Evolutionary conservation across 2,329 filamentous ascomycete species (phyloP), one percentile per base, ranked within the genome.

Genomic region (Claviceps citrina): DNA sequence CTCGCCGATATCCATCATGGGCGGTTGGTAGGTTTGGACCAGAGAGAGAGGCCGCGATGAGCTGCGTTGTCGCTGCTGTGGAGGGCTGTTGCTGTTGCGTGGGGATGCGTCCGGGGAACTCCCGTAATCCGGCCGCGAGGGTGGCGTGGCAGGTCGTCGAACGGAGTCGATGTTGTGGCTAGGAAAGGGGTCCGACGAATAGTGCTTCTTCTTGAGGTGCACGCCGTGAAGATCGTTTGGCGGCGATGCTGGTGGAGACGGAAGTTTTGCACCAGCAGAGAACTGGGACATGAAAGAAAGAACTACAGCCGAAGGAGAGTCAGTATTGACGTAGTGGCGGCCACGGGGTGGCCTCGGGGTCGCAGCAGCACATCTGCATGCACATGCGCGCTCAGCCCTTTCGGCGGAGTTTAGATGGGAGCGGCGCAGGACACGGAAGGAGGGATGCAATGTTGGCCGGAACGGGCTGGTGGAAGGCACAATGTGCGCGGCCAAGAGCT

Each of bases 201-300:
- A 52, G 38, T 49, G 49, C 36, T 38, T 33, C 28, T 51, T 54
- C 47, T 57, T 56, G 47, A 51, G 48, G 45, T 54, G 48, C 26
- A 53, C 44, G 46, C 50, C 43, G 42, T 56, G 52, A 40, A 55
- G 51, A 37, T 63, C 58, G 52, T 53, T 51, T 38, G 63, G 58
- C 43, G 66, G 64, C 34, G 66, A 66, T 28, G 63, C 61, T 42
- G 64, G 57, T 41, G 64, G 62, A 19, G 66, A 62, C 30, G 65
- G 61, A 47, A 61, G 59, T 46, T 64, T 65, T 51, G 64, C 60
- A 44, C 62, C 59, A 48, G 64, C 65, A 49, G 80, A 81, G 67
- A 83, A 78, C 63, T 79, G 76, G 60, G 82, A 85, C 73, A 93
- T 89, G 63, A 93, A 93, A 52, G 84, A 93, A 51, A 86, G 70